These are phyloP conservation scores for Phytophthora cajani DNA, from an alignment of 352 stramenopile genomes.

Conservation along the genomic window DNA sequence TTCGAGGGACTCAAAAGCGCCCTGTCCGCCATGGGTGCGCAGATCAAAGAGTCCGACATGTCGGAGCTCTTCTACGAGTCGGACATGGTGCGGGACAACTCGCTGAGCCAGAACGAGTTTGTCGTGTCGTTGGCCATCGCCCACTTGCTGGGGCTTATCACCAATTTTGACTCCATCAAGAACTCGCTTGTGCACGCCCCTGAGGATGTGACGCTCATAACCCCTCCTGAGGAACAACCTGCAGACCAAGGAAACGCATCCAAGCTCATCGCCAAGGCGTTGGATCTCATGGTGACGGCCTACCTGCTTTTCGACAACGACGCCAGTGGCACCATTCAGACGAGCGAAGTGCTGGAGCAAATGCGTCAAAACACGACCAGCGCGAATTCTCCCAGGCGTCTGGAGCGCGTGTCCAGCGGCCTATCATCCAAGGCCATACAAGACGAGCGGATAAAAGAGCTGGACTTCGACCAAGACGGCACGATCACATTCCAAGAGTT, in stretches of 20 bases:
- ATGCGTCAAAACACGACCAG: slow-evolving; percentile 64
- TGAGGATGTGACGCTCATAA: slow-evolving; percentile 45
- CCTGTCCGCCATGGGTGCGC: slow-evolving; percentile 60
- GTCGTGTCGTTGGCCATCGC: slow-evolving; percentile 85
- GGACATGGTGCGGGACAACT: slow-evolving; percentile 90
- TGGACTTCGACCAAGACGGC: slow-evolving; percentile 88
- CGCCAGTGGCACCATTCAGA: slow-evolving; percentile 82
- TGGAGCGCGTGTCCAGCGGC: slow-evolving; percentile 63
- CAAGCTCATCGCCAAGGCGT: slow-evolving; percentile 67
- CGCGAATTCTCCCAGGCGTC: slow-evolving; percentile 31
- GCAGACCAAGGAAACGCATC: slow-evolving; percentile 42
- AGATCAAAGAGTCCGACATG: slow-evolving; percentile 76
- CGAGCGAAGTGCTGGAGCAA: slow-evolving; percentile 69
- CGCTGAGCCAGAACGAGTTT: slow-evolving; percentile 88
- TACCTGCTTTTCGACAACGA: slow-evolving; percentile 90
- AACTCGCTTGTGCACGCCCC: slow-evolving; percentile 37
- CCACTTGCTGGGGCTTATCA: slow-evolving; percentile 84
- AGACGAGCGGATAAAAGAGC: slow-evolving; percentile 85
- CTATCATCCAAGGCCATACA: slow-evolving; percentile 68
- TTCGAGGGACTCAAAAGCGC: slow-evolving; percentile 74
- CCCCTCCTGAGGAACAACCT: slow-evolving; percentile 31
- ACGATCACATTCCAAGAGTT: slow-evolving; percentile 93
- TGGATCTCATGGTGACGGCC: slow-evolving; percentile 86
- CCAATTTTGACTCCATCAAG: slow-evolving; percentile 66
- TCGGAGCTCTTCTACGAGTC: slow-evolving; percentile 88